Evolutionary conservation across 805 yeast genomes (phyloP).

Genomic region (Teunomyces aglyptinius): DNA sequence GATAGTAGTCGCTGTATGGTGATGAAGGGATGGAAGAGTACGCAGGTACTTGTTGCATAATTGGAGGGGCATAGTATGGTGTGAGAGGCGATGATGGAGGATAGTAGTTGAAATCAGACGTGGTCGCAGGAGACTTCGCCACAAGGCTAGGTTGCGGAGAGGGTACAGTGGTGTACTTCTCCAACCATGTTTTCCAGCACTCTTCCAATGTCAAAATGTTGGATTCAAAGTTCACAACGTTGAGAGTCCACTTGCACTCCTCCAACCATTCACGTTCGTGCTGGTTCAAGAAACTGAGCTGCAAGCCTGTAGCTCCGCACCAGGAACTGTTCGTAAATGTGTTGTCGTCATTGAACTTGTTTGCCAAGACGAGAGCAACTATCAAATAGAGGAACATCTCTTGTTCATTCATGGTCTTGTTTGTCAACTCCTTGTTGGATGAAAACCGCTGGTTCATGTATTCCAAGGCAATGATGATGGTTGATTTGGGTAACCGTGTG

Average conservation of each 20-base stretch:
- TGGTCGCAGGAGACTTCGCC: constrained; percentile 7
- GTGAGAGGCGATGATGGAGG: constrained; percentile 23
- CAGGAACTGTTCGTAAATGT: constrained; percentile 94
- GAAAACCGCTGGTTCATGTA: constrained; percentile 64
- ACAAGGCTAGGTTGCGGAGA: constrained; percentile 16
- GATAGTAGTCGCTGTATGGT: constrained; percentile 11
- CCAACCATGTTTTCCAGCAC: constrained; percentile 46
- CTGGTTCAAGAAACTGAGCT: constrained; percentile 55
- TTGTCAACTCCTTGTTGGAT: constrained; percentile 19
- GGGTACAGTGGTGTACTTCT: constrained; percentile 21
- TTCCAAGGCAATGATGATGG: constrained; percentile 76
- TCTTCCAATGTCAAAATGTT: constrained; percentile 42
- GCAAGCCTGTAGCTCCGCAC: constrained; percentile 91
- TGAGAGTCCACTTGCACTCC: constrained; percentile 58
- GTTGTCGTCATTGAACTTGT: constrained; percentile 94
- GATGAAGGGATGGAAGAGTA: constrained; percentile 3
- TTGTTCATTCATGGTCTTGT: constrained; percentile 20
- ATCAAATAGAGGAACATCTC: constrained; percentile 56
- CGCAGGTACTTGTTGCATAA: not conserved
- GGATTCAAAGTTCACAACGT: constrained; percentile 36
- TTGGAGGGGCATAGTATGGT: constrained; percentile 17
- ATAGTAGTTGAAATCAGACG: constrained; percentile 12
- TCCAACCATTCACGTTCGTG: constrained; percentile 72
- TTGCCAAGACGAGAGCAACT: constrained; percentile 76
- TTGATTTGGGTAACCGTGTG: constrained; percentile 81